Conservation (phyloP, 345 rosid species). For the Euphorbia pulcherrima region DNA sequence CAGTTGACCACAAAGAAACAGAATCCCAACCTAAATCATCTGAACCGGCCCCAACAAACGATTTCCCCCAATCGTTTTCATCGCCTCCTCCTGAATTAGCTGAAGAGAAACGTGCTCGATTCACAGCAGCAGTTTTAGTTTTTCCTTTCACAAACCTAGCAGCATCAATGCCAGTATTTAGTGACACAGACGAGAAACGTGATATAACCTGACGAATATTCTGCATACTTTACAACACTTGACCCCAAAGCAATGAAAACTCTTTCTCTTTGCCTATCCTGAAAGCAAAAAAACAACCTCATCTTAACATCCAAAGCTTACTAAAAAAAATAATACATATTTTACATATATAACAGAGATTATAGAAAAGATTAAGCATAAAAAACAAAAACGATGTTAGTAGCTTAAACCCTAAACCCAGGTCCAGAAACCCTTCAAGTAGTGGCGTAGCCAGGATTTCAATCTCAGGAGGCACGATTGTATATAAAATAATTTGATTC, state of each 20-base stretch:
- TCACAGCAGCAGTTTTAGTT: background rate
- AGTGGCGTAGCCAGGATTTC: no score
- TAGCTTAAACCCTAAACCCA: no score
- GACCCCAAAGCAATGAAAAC: background rate
- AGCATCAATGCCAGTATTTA: conserved; percentile 25
- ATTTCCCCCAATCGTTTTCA: conserved; percentile 39
- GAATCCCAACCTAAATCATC: conserved; percentile 64
- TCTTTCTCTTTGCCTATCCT: background rate
- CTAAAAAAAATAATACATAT: no score
- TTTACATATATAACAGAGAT: background rate
- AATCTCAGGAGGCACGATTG: no score
- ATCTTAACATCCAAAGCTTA: background rate
- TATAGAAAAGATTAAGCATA: no score
- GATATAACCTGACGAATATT: conserved; percentile 37
- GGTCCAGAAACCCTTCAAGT: no score
- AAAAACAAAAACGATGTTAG: no score
- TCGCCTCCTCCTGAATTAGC: conserved; percentile 28
- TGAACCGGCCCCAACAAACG: conserved; percentile 33
- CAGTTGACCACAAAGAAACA: conserved; percentile 81
- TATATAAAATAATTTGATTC: no score
- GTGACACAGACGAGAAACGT: conserved; percentile 40
- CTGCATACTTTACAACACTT: conserved; percentile 27
- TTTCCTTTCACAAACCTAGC: conserved; percentile 25
- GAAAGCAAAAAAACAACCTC: background rate
- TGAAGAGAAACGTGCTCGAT: conserved; percentile 38